Conservation (phyloP, 495 filamentous ascomycete genomes). For the Hypoxylon crocopeplum region DNA sequence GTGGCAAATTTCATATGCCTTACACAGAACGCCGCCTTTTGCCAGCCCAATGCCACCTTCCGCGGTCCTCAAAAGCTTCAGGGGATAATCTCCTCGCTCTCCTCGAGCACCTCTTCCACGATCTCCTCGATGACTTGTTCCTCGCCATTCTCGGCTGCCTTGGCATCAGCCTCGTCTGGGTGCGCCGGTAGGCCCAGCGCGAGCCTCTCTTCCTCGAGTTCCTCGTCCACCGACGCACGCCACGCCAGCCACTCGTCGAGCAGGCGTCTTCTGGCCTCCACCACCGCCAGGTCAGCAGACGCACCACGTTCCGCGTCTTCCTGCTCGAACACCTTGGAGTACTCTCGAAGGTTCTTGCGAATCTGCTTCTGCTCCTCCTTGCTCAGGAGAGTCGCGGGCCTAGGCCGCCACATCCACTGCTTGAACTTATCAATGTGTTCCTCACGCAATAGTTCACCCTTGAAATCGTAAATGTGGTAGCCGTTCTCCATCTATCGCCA, state of each 20-base stretch:
- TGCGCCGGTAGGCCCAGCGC: conserved; percentile 70
- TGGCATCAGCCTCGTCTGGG: conserved; percentile 63
- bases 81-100: conserved; percentile 76
- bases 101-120: conserved; percentile 93
- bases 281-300: conserved; percentile 89
- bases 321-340: conserved; percentile 91
- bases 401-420: conserved; percentile 93
- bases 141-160: conserved; percentile 64
- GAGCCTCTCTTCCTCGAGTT: conserved; percentile 74
- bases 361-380: conserved; percentile 96
- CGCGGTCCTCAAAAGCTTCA: conserved; percentile 4
- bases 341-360: conserved; percentile 97
- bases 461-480: conserved; percentile 97
- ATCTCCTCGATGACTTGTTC: conserved; percentile 83
- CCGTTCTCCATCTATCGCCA: conserved; percentile 90
- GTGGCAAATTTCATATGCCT: conserved; percentile 28
- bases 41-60: conserved; percentile 16
- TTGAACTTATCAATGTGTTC: conserved; percentile 97
- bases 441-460: conserved; percentile 85
- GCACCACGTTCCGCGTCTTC: conserved; percentile 91
- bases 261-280: conserved; percentile 82
- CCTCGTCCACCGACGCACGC: conserved; percentile 75
- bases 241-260: conserved; percentile 92
- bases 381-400: conserved; percentile 83
- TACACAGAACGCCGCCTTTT: conserved; percentile 39